Evolutionary conservation across 257 asterid species (phyloP), one percentile per base, ranked within the genome.

Genomic region (Cordia subcordata): DNA sequence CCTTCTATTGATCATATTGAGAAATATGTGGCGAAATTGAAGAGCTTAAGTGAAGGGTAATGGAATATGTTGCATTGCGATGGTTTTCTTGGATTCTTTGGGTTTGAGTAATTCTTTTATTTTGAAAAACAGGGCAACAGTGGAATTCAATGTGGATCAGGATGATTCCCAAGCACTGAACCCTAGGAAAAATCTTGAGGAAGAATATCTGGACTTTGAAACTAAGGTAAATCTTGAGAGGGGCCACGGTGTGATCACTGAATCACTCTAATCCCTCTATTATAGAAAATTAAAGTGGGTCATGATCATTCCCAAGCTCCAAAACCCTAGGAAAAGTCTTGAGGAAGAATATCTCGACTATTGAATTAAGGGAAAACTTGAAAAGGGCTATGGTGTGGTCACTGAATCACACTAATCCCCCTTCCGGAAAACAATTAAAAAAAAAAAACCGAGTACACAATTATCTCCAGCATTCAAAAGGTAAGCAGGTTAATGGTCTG

Each of bases 121-220:
- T 54, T 49, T 62, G 53, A 62, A 64, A 45, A 0, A 50, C 81
- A 93, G 99, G 57, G 71, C 81, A 35, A 63, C 60, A 47, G 66
- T 46, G 53, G 63, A 78, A 56, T 63, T 90, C 76, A 64, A 67
- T 51, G 20, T 49, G 33, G 86, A 78, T 68, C 52, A 51, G 44
- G 78, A 57, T 79, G 78, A 71, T 66, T 82, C 91, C 56, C 74
- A 75, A 63, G 56, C 57, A 21, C 55, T 78, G 78, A 80, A 60
- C 79, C 96, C 95, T 15, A 81, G 81, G 75, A 81, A 78, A 77
- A 81, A 40, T 73, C 86, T 93, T 14, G 99, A 93, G 84, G 95
- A 89, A 78, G 96, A 93, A 78, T 93, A 89, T 78, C 72, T 83
- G 70, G 94, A 73, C 62, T 89, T 70, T 77, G 97, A 89, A 79